Conservation (phyloP, 257 asterid species). For the Jasminum sambac region DNA sequence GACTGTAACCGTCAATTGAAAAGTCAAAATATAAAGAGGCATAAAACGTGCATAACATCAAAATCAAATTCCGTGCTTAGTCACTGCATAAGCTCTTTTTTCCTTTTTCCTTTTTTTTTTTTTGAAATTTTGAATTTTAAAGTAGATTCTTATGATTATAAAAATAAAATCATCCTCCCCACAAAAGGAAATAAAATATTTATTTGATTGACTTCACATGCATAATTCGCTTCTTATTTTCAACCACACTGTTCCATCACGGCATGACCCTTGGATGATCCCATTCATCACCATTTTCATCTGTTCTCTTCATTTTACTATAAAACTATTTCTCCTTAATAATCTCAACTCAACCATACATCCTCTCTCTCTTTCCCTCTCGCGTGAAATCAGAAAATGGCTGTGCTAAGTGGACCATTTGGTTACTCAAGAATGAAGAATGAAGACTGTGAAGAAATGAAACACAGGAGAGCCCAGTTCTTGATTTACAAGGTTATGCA, state of each 20-base stretch:
- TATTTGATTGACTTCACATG: neutral
- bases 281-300: conserved; percentile 2
- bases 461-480: conserved; percentile 66
- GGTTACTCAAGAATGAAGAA: conserved; percentile 55
- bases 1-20: too few relatives aligned
- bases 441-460: conserved; percentile 62
- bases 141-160: too few relatives aligned
- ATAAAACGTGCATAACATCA: too few relatives aligned
- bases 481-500: conserved; percentile 68
- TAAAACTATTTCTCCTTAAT: conserved; percentile 37
- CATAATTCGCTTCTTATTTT: neutral
- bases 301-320: conserved; percentile 27
- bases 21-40: too few relatives aligned
- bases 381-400: conserved; percentile 33
- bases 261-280: conserved; percentile 24
- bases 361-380: neutral
- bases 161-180: neutral
- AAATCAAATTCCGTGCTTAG: too few relatives aligned
- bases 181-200: neutral
- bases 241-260: conserved; percentile 34
- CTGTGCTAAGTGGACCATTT: conserved; percentile 30
- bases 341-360: conserved; percentile 10
- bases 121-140: too few relatives aligned
- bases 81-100: too few relatives aligned
- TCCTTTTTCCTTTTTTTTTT: too few relatives aligned